phyloP scores from a whole-genome alignment of 2,329 filamentous ascomycete genomes.

The Apiospora hydei region DNA sequence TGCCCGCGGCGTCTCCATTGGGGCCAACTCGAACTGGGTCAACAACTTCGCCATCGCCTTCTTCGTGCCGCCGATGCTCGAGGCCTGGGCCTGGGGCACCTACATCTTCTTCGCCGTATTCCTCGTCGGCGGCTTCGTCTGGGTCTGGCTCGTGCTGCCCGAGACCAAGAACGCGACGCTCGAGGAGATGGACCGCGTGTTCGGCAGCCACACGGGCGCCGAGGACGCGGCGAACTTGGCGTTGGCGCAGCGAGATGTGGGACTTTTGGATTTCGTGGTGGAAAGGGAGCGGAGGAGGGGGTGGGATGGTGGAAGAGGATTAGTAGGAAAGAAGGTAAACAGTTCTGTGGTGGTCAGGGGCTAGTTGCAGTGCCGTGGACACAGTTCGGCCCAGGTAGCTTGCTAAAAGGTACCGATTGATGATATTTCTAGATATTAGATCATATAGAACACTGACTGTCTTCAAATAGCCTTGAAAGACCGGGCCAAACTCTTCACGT shows the following conservation, averaged over 20 bases:
- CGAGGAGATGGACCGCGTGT: slow-evolving; percentile 43
- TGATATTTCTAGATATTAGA: not conserved
- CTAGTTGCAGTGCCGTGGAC: not conserved
- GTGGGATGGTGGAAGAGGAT: not conserved
- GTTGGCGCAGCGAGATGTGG: slow-evolving; percentile 31
- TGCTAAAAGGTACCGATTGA: not conserved
- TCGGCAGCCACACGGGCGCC: slow-evolving; percentile 30
- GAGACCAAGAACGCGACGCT: slow-evolving; percentile 62
- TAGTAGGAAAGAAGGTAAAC: not conserved
- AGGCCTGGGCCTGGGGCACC: slow-evolving; percentile 55
- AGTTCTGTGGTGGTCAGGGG: not conserved
- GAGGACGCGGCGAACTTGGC: slow-evolving; percentile 26
- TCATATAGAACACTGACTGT: not conserved
- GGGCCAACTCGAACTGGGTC: slow-evolving; percentile 66
- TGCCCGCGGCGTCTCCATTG: slow-evolving; percentile 69
- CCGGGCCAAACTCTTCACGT: not conserved
- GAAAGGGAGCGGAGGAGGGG: not conserved
- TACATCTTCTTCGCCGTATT: slow-evolving; percentile 68
- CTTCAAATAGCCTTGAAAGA: not conserved
- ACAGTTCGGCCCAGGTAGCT: not conserved
- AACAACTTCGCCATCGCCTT: slow-evolving; percentile 69
- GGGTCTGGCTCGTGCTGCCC: slow-evolving; percentile 45
- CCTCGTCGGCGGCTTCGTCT: slow-evolving; percentile 60
- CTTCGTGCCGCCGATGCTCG: slow-evolving; percentile 65
- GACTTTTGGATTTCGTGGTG: slow-evolving; percentile 39